phyloP scores from a whole-genome alignment of 1,139 yeast genomes.

The Candida freyschussii region DNA sequence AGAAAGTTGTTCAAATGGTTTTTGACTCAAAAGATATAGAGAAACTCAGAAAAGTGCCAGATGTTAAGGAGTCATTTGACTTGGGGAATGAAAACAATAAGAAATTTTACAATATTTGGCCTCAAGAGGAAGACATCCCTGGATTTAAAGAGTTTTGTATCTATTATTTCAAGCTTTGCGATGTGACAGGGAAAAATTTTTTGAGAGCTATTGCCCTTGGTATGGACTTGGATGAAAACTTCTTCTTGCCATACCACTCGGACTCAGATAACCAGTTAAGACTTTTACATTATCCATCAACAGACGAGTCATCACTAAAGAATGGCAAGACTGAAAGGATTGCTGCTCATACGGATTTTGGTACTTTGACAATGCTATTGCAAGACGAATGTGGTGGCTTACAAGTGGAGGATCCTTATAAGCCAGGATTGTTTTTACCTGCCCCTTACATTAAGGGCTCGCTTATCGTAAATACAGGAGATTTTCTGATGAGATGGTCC shows the following conservation, averaged over 20 bases:
- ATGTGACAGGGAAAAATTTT: slow-evolving; percentile 12
- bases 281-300: slow-evolving; percentile 20
- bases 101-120: slow-evolving; percentile 26
- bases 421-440: slow-evolving; percentile 14
- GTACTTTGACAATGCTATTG: slow-evolving; percentile 20
- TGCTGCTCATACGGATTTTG: slow-evolving; percentile 24
- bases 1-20: slow-evolving; percentile 31
- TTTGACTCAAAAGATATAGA: slow-evolving; percentile 23
- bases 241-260: slow-evolving; percentile 13
- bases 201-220: slow-evolving; percentile 20
- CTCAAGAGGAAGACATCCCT: slow-evolving; percentile 26
- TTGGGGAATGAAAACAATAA: slow-evolving; percentile 21
- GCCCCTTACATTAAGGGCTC: slow-evolving; percentile 21
- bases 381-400: slow-evolving; percentile 22
- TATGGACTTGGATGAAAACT: slow-evolving; percentile 16
- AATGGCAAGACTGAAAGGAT: slow-evolving; percentile 20
- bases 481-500: slow-evolving; percentile 24
- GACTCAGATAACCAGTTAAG: slow-evolving; percentile 19
- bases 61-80: slow-evolving; percentile 27
- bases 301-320: slow-evolving; percentile 8
- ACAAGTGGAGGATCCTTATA: slow-evolving; percentile 19
- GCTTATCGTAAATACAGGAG: slow-evolving; percentile 22
- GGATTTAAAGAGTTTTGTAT: slow-evolving; percentile 26
- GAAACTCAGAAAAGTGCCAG: slow-evolving; percentile 22
- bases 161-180: slow-evolving; percentile 19